Percentiles rank a stretch among this genome's conserved stretches.
Conservation (phyloP, 352 stramenopile species). For the Globisporangium ultimum region DNA sequence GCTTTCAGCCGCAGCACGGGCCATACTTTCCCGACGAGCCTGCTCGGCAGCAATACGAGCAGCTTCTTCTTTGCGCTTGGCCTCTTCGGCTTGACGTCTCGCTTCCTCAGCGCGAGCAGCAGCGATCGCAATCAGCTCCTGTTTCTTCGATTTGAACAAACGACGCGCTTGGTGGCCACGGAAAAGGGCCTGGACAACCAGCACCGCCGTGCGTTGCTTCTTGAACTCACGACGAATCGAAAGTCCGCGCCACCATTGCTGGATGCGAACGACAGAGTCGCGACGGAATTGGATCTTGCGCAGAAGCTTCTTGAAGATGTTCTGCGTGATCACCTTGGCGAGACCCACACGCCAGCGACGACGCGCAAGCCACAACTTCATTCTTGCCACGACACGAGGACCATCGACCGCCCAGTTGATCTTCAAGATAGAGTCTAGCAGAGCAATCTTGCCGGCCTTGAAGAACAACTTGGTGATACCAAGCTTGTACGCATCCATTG, state of each 20-base stretch:
- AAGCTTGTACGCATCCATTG: slow-evolving; percentile 76
- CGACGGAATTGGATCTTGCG: slow-evolving; percentile 64
- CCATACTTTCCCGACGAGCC: slow-evolving; percentile 52
- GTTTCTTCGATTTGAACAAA: slow-evolving; percentile 82
- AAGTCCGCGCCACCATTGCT: slow-evolving; percentile 83
- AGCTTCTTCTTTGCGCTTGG: slow-evolving; percentile 79
- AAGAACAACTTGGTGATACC: slow-evolving; percentile 79
- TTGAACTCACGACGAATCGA: slow-evolving; percentile 76
- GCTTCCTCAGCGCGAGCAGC: slow-evolving; percentile 70
- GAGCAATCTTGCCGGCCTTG: slow-evolving; percentile 67
- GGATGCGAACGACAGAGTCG: slow-evolving; percentile 62
- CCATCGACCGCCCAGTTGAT: slow-evolving; percentile 65
- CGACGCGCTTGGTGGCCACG: slow-evolving; percentile 69
- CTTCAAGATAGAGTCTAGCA: slow-evolving; percentile 77
- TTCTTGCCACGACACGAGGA: slow-evolving; percentile 51
- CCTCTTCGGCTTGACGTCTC: slow-evolving; percentile 72
- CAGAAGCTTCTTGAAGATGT: slow-evolving; percentile 41
- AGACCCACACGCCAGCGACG: slow-evolving; percentile 69
- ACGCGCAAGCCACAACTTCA: slow-evolving; percentile 69
- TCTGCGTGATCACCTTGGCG: slow-evolving; percentile 66
- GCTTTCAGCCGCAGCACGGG: slow-evolving; percentile 44
- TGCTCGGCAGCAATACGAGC: slow-evolving; percentile 53
- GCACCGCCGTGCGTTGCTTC: slow-evolving; percentile 68
- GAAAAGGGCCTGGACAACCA: slow-evolving; percentile 80
- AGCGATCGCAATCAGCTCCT: slow-evolving; percentile 78